Base-by-base conservation (phyloP, 2,329 filamentous ascomycete species). In the Verticillium isaacii region DNA sequence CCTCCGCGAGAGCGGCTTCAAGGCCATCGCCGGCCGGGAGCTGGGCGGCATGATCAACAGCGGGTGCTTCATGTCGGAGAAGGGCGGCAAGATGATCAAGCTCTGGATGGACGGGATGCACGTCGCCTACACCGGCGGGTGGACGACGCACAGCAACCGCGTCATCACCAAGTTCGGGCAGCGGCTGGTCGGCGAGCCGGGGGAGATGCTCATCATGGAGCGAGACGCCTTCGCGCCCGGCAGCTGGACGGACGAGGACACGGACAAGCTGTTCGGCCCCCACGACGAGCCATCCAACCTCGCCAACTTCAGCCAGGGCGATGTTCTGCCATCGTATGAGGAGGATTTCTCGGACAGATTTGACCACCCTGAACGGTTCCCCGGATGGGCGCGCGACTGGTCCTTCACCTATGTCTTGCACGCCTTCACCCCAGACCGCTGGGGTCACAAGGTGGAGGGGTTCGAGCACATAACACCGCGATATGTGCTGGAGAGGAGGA, bases 161-260 rank as follows among this genome's bases (percentile, higher is more conserved):
- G 63, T 67, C 9, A 61, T 73, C 11, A 72, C 69, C 5, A 32
- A 41, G 9, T 34, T 72, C 12, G 66, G 76, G 14, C 88, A 88
- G 67, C 77, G 78, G 62, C 76, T 92, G n/a, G 60, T 61, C 7
- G 29, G 50, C 4, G 65, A 66, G 41, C 62, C 68, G 7, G 66
- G 69, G 23, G 66, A 70, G 61, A 61, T 69, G 60, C 66, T 72
- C 36, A 67, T 68, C 37, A 56, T 72, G 62, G 65, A 68, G 15
- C 66, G 61, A 11, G 58, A 66, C 37, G 69, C 69, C 14, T 68
- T 70, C 56, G 67, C 65, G 23, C 70, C 68, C 14, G 61, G 66
- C 6, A 63, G 67, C 32, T 71, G 69, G 66, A 25, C 23, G 6
- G 32, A 34, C 5, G 17, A 62, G 1, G 59, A 68, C 25, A 61